Percentiles rank a stretch among this genome's conserved stretches.
Evolutionary conservation across 1,139 yeast genomes (phyloP).

Genomic region (Lizanozyma gosingica): DNA sequence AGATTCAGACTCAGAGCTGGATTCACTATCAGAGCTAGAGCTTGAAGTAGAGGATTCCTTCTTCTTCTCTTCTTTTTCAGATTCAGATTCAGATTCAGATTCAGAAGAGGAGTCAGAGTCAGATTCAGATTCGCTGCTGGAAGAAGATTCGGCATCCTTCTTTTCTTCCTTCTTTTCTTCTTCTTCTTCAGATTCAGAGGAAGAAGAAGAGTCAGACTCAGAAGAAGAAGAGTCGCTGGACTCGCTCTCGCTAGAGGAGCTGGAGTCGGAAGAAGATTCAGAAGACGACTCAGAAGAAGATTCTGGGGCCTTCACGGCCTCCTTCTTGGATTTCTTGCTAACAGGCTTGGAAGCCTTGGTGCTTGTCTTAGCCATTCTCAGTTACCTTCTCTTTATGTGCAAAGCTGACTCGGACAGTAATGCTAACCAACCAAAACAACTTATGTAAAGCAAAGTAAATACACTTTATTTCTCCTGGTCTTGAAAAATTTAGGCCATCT

Average conservation of each 20-base stretch:
- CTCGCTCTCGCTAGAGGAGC: too few species aligned
- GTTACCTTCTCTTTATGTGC: background rate
- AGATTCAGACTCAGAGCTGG: slow-evolving; percentile 6
- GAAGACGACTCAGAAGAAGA: slow-evolving; percentile 1
- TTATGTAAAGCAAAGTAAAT: too few species aligned
- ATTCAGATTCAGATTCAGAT: slow-evolving; percentile 18
- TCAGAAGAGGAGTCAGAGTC: slow-evolving; percentile 19
- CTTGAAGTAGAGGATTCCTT: slow-evolving; percentile 7
- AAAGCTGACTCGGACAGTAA: background rate
- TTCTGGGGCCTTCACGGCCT: background rate
- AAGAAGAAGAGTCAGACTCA: slow-evolving; percentile 15
- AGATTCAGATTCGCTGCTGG: slow-evolving; percentile 23
- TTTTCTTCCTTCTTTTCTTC: slow-evolving; percentile 10
- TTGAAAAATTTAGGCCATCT: background rate
- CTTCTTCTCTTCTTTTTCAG: slow-evolving; percentile 7
- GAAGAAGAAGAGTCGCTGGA: slow-evolving; percentile 8
- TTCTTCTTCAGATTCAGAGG: slow-evolving; percentile 13
- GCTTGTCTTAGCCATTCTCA: background rate
- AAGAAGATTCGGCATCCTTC: slow-evolving; percentile 14
- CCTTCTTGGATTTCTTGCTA: background rate
- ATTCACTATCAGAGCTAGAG: slow-evolving; percentile 7
- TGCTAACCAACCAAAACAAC: background rate
- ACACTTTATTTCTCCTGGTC: too few species aligned
- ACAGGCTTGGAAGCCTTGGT: background rate
- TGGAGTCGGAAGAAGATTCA: slow-evolving; percentile 1